Base-by-base conservation (phyloP, 106 monocot species). In the Platanthera zijinensis region DNA sequence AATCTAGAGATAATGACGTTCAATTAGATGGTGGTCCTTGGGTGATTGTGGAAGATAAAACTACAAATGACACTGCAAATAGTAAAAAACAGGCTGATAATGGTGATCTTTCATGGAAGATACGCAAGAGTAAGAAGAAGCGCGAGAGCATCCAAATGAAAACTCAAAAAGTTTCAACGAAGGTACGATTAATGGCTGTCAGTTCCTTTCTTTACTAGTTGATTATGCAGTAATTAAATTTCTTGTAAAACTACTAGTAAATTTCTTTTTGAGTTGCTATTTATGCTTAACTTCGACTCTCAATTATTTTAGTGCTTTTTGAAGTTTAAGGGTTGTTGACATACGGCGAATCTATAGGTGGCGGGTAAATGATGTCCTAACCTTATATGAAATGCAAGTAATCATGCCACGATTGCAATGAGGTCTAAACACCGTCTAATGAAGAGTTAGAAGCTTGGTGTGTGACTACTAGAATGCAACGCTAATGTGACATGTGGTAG, bases 171-270 rank as follows among this genome's bases (percentile, higher is more conserved):
- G 51, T 71, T 74, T 81, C 79, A 53, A 49, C 49, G 14, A 79
- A 80, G 84, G 92, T 92, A 77, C 75, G 70, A 57, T 52, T 57
- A 66, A 8, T 32, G 66, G 25, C 10, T 66, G 32, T 30, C n/a
- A 32, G 25, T 25, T 66, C n/a, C 32, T 30, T 32, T 66, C 32
- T 11, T 11, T 66, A 9, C 66, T 12, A 66, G 32, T 66, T 30
- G 32, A 32, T 32, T 32, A 18, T 66, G n/a, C 8, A 21, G 62
- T 9, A 6, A 63, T 63, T 66, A 32, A 12, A 4, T 28, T 59
- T n/a, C 59, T 59, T 59, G 59, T 32, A 66, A 66, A 66, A 30
- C 32, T 12, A 66, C 6, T 11, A 66, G 18, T 22, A 25, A 64
- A 21, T 64, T 61, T 61, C 59, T 1, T 61, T 61, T 21, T 8